Conservation (phyloP, 768 basidiomycete species). For the Naganishia kalamii region DNA sequence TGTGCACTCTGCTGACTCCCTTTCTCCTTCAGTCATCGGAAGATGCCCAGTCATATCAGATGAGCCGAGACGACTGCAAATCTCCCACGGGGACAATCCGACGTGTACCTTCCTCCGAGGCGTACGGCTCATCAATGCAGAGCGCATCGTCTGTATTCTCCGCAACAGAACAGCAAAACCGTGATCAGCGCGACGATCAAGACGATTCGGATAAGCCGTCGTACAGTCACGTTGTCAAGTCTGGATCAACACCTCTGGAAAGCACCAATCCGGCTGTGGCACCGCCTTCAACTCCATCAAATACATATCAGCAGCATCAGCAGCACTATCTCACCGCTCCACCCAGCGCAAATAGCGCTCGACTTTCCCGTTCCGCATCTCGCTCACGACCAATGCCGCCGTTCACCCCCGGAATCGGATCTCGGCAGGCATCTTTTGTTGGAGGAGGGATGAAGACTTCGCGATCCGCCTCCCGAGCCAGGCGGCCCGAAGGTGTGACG, state of each 20-base stretch:
- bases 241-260: background rate
- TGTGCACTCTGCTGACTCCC: background rate
- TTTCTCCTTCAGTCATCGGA: background rate
- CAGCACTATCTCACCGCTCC: slow-evolving; percentile 4
- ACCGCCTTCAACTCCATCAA: background rate
- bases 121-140: background rate
- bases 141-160: background rate
- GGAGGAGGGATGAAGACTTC: background rate
- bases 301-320: background rate
- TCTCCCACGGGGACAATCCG: slow-evolving; percentile 3
- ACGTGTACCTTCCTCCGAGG: background rate
- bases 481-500: background rate
- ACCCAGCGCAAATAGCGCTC: background rate
- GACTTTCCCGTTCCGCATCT: background rate
- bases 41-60: background rate
- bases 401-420: background rate
- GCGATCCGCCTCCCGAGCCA: background rate
- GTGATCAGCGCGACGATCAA: background rate
- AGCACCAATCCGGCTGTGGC: background rate
- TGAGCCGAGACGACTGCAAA: background rate
- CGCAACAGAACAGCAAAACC: background rate
- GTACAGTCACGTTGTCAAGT: slow-evolving; percentile 5
- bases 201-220: background rate
- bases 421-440: background rate
- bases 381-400: background rate